phyloP scores from a whole-genome alignment of 352 stramenopile genomes.

The Halophytophthora batemanensis region DNA sequence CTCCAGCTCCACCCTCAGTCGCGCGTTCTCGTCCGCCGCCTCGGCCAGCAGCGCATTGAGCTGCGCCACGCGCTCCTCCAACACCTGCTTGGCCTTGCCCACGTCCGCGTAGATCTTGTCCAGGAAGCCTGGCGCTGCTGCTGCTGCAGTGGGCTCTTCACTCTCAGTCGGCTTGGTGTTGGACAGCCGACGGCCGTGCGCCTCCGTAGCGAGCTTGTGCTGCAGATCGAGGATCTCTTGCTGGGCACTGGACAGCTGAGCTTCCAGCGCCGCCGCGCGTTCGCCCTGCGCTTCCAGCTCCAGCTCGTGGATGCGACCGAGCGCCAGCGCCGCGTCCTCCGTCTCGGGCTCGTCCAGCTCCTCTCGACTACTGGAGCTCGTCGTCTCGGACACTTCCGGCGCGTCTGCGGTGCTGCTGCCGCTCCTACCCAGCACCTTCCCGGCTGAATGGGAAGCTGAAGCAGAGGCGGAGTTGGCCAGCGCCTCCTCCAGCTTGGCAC shows the following conservation, averaged over 20 bases:
- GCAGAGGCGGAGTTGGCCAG: constrained; percentile 27
- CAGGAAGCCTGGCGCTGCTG: constrained; percentile 41
- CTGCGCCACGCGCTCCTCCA: constrained; percentile 71
- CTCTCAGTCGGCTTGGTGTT: constrained; percentile 22
- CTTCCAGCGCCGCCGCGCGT: constrained; percentile 26
- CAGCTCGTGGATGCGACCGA: constrained; percentile 33
- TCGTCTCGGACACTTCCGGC: constrained; percentile 43
- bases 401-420: no score
- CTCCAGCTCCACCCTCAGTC: constrained; percentile 38
- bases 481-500: constrained; percentile 45
- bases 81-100: constrained; percentile 67
- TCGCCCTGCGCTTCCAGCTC: constrained; percentile 33
- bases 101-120: constrained; percentile 83
- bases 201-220: constrained; percentile 26
- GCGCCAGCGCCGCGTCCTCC: constrained; percentile 25
- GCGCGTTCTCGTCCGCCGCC: constrained; percentile 50
- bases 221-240: constrained; percentile 32
- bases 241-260: constrained; percentile 38
- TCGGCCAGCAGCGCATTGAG: constrained; percentile 42
- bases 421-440: no score
- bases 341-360: constrained; percentile 48
- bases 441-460: no score
- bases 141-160: constrained; percentile 9
- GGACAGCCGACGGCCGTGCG: no score
- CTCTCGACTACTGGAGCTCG: constrained; percentile 41